phyloP scores from a whole-genome alignment of 2,329 filamentous ascomycete genomes.

The Endothia cerciana region DNA sequence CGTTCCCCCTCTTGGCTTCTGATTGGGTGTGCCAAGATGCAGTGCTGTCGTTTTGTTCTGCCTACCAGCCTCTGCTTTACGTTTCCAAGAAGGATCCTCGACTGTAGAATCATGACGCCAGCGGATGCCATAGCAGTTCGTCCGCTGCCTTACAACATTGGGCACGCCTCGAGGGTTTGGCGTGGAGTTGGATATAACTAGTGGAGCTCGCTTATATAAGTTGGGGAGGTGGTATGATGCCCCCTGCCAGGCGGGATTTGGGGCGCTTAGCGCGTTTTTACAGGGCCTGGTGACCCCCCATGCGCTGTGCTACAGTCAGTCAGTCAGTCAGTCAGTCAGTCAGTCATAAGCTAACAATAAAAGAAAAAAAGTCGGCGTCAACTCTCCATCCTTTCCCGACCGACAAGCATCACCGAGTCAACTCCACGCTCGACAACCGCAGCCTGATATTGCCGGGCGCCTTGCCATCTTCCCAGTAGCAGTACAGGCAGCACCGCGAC shows the following conservation, averaged over 20 bases:
- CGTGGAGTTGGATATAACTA: neutral
- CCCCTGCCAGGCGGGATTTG: neutral
- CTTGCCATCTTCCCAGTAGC: neutral
- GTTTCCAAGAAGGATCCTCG: neutral
- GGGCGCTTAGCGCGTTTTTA: constrained; percentile 7
- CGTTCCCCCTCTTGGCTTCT: neutral
- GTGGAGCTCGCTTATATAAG: constrained; percentile 1
- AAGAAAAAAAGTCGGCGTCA: constrained; percentile 8
- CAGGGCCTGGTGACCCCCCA: too few relatives aligned
- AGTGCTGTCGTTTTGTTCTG: too few relatives aligned
- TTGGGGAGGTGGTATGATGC: neutral
- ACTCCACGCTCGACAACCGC: neutral
- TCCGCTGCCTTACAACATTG: too few relatives aligned
- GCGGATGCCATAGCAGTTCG: too few relatives aligned
- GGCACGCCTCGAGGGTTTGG: too few relatives aligned
- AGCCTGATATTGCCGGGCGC: neutral
- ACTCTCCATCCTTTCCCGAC: neutral
- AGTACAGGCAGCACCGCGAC: neutral
- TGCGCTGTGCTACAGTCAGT: too few relatives aligned
- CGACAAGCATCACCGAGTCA: neutral
- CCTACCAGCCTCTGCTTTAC: neutral
- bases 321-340: too few relatives aligned
- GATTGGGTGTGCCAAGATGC: neutral
- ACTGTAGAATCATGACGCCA: too few relatives aligned
- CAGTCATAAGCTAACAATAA: constrained; percentile 3